These are phyloP conservation scores for Colletotrichum neosansevieriae DNA, from an alignment of 2,329 filamentous ascomycete genomes.

Conservation along the genomic window DNA sequence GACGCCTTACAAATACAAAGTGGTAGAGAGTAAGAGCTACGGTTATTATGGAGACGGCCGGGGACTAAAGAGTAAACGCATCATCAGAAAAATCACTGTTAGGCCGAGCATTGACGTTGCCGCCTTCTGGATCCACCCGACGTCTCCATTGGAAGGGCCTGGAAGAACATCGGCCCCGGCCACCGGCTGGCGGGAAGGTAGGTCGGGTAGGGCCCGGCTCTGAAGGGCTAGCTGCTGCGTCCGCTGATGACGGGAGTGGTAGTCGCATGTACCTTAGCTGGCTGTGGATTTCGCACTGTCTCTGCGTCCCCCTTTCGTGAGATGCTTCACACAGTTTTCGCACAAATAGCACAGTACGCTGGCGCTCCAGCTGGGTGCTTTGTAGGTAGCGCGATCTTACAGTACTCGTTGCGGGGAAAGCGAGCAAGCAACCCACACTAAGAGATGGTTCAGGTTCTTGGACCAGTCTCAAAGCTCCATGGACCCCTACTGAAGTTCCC, in stretches of 20 bases:
- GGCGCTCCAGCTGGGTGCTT: not conserved
- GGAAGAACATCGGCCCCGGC: conserved; percentile 36
- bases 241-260: not conserved
- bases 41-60: conserved; percentile 32
- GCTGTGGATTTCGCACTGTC: no score
- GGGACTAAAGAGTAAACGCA: conserved; percentile 33
- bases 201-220: no score
- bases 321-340: no score
- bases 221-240: no score
- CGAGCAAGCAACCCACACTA: conserved; percentile 26
- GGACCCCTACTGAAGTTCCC: conserved; percentile 10
- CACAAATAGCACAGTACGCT: not conserved
- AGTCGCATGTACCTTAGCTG: no score
- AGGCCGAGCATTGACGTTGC: conserved; percentile 37
- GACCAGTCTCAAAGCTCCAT: conserved; percentile 12
- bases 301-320: no score
- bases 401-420: conserved; percentile 20
- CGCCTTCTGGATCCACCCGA: conserved; percentile 19
- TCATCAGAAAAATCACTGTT: conserved; percentile 33
- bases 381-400: not conserved
- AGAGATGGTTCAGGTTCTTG: not conserved
- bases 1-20: conserved; percentile 39
- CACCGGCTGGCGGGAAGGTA: conserved; percentile 1
- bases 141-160: conserved; percentile 11
- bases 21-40: conserved; percentile 28